Evolutionary conservation across 192 early-diverging fungal species (phyloP), one percentile per base, ranked within the genome.

Genomic region (Spizellomyces sp.): DNA sequence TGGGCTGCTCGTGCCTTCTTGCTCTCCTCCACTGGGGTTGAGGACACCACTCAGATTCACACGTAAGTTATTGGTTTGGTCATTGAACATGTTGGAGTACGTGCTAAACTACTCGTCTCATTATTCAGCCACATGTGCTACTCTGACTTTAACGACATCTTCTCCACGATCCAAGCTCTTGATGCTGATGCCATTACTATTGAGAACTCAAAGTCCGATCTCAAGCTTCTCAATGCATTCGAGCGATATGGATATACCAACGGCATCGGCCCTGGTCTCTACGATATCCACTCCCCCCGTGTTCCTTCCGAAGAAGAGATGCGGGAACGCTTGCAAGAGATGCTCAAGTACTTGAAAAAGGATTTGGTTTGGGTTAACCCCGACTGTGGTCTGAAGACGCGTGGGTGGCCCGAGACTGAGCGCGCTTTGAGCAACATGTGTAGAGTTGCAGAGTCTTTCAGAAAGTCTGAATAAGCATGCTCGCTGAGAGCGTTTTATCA

Each of bases 61-160:
- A 76, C 75, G 77, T 75, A 71, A 5, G 45, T 74, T 54, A 36
- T 63, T 12, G 19, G 15, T 70, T 44, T 19, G 36, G 10, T 45
- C 6, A 7, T 36, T 21, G 58, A 21, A 19, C 27, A 6, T 69
- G 7, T 69, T 5, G 42, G n/a, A 21, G 66, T 0, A 5, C 58
- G 21, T 68, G 44, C 67, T 43, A n/a, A n/a, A 21, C 5, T 52
- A 8, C 59, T 19, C 45, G 10, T 71, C 14, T 71, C n/a, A 5
- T 17, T 58, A 7, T 43, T 8, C 58, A 91, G 92, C 58, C 96
- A 98, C 84, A 95, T 99, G 90, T 99, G 96, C 85, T 99, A 99
- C 90, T 91, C 90, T 79, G 97, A 99, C 81, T 99, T 99, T 81
- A 93, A 98, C 82, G 96, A 96, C 84, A 99, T 99, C 77, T 95